phyloP scores from a whole-genome alignment of 257 asterid species.

The Solanum tarijense region DNA sequence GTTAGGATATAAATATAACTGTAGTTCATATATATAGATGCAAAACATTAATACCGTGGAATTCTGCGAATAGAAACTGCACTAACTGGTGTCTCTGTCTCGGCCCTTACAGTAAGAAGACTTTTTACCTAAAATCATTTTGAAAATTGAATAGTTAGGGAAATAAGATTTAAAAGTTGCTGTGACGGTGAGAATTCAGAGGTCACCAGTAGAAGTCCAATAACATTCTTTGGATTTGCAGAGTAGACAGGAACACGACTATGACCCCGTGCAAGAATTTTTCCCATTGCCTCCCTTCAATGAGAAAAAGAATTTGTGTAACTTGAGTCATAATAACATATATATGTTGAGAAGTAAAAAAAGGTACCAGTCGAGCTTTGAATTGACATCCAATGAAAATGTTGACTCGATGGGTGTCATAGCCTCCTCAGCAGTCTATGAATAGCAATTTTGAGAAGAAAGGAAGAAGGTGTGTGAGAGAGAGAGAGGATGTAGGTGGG shows the following conservation, averaged over 20 bases:
- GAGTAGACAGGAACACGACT: conserved; percentile 91
- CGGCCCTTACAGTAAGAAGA: conserved; percentile 78
- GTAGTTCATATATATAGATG: background rate
- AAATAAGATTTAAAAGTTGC: background rate
- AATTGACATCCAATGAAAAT: conserved; percentile 87
- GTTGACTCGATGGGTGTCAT: conserved; percentile 99
- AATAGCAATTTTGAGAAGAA: conserved; percentile 4
- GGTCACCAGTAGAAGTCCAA: conserved; percentile 77
- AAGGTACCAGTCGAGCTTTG: conserved; percentile 81
- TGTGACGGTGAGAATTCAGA: background rate
- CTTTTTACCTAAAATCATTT: conserved; percentile 59
- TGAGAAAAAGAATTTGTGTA: background rate
- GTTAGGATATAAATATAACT: background rate
- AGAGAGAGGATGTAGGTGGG: too few species aligned
- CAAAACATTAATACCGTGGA: conserved; percentile 46
- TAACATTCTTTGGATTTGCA: conserved; percentile 58
- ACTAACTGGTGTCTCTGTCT: conserved; percentile 85
- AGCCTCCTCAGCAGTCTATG: conserved; percentile 98
- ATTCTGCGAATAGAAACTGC: conserved; percentile 82
- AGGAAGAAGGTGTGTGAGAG: background rate
- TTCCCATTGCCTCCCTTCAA: conserved; percentile 85
- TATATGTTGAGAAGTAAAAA: too few species aligned
- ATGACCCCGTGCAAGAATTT: conserved; percentile 83
- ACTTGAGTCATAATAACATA: too few species aligned
- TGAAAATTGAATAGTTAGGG: background rate